Evolutionary conservation across 805 yeast species (phyloP).

Genomic region (Dipodascus albidus): DNA sequence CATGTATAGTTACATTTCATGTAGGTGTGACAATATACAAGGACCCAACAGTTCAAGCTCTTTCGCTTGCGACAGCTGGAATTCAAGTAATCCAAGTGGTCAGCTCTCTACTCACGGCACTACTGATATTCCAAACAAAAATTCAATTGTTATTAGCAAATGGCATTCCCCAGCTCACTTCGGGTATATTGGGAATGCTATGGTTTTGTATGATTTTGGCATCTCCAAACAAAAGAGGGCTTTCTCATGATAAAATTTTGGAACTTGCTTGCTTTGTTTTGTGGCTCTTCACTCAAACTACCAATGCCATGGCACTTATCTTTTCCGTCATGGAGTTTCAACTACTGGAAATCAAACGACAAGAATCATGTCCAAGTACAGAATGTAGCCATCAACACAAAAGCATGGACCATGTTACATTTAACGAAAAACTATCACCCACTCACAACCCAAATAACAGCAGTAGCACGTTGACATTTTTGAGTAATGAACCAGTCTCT

Average conservation of each 20-base stretch:
- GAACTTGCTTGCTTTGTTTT: background rate
- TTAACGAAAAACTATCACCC: background rate
- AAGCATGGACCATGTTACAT: background rate
- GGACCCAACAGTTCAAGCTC: background rate
- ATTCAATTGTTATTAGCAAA: background rate
- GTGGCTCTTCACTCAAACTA: background rate
- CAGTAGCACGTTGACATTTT: background rate
- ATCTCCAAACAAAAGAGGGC: background rate
- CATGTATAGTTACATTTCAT: background rate
- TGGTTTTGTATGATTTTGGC: background rate
- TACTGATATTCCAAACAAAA: background rate
- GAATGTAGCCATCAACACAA: background rate
- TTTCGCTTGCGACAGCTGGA: background rate
- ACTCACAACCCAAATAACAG: background rate
- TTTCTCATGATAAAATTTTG: background rate
- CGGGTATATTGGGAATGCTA: background rate
- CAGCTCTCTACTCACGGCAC: background rate
- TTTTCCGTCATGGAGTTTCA: background rate
- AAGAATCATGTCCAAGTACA: background rate
- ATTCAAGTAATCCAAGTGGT: background rate
- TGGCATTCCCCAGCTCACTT: background rate
- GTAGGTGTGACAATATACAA: background rate
- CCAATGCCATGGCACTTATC: background rate
- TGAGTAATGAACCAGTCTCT: background rate
- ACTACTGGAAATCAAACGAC: background rate